Conservation (phyloP, 768 basidiomycete genomes). For the Gymnopilus dilepis region DNA sequence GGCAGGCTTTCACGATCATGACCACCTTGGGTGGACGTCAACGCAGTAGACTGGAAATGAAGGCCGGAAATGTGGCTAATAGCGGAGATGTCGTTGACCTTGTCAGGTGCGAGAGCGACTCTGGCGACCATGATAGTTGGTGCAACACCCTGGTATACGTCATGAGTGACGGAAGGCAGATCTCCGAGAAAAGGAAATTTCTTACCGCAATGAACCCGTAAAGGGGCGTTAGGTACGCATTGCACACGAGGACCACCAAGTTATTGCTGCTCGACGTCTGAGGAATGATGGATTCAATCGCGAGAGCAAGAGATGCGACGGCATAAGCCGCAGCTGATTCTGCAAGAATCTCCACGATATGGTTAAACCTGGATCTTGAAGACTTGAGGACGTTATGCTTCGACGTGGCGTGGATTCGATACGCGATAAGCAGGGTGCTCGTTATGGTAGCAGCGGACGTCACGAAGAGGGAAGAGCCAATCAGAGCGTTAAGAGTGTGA, state of each 20-base stretch:
- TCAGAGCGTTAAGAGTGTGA: neutral
- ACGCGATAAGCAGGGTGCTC: neutral
- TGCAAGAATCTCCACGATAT: neutral
- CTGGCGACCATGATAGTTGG: slow-evolving; percentile 10
- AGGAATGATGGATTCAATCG: neutral
- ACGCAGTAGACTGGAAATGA: neutral
- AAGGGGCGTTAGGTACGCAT: neutral
- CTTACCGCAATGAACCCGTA: neutral
- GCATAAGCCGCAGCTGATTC: slow-evolving; percentile 8
- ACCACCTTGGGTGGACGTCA: neutral
- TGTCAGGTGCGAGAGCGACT: neutral
- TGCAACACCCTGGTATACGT: neutral
- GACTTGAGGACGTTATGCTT: neutral
- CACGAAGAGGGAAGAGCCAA: neutral
- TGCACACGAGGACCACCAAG: neutral
- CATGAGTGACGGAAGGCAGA: too few relatives aligned
- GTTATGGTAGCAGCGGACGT: neutral
- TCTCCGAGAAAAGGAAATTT: too few relatives aligned
- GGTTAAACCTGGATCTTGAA: neutral
- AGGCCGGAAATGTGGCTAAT: neutral
- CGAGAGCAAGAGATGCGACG: neutral
- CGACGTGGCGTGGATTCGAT: neutral
- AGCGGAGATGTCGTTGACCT: neutral
- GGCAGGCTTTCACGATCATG: neutral
- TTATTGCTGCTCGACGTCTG: neutral